Conservation (phyloP, 2,329 filamentous ascomycete species). For the Lachnellula hyalina region DNA sequence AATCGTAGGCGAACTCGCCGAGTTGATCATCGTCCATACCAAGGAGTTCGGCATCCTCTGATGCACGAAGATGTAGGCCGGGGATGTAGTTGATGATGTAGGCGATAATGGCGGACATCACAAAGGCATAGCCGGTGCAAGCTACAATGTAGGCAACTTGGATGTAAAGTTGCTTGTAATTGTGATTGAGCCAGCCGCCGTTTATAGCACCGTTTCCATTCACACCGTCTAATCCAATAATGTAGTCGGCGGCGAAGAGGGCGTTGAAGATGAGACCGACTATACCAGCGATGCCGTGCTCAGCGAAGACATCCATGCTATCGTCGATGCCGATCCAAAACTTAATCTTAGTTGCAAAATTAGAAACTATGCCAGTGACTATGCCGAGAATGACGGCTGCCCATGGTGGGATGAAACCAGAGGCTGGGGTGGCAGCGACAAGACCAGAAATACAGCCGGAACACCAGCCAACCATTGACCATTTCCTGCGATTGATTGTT, state of each 20-base stretch:
- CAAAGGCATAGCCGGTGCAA: conserved; percentile 62
- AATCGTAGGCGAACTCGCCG: conserved; percentile 86
- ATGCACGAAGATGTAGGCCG: conserved; percentile 72
- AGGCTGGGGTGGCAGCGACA: conserved; percentile 64
- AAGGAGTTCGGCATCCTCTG: conserved; percentile 75
- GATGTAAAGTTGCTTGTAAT: conserved; percentile 70
- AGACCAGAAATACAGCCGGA: conserved; percentile 67
- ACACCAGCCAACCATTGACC: conserved; percentile 76
- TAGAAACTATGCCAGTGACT: conserved; percentile 59
- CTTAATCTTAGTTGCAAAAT: conserved; percentile 58
- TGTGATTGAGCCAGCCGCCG: conserved; percentile 71
- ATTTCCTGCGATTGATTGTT: conserved; percentile 56
- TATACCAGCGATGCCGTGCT: conserved; percentile 65
- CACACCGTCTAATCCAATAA: conserved; percentile 71
- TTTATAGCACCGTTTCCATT: conserved; percentile 53
- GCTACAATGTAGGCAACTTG: conserved; percentile 74
- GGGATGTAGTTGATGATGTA: conserved; percentile 71
- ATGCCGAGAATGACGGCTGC: conserved; percentile 62
- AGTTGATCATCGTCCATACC: conserved; percentile 90
- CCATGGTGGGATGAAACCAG: conserved; percentile 64
- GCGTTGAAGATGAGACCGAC: conserved; percentile 69
- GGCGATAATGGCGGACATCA: conserved; percentile 67
- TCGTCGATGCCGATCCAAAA: conserved; percentile 60
- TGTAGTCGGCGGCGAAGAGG: conserved; percentile 63
- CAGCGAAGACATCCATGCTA: conserved; percentile 66